Evolutionary conservation across 352 stramenopile genomes (phyloP).

Genomic region (Phytophthora tentaculata): DNA sequence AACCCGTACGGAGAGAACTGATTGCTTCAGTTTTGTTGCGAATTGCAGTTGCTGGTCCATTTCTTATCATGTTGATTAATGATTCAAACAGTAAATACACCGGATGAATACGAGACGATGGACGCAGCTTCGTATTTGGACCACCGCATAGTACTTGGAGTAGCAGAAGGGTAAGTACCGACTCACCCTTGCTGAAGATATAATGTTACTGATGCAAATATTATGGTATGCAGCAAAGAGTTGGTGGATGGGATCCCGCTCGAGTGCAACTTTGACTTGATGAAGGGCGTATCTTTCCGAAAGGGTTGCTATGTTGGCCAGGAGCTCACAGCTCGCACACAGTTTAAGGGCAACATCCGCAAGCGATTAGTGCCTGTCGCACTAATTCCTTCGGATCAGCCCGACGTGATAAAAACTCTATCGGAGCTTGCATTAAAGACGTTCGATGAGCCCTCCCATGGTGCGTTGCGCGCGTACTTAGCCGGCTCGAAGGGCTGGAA

Average conservation of each 20-base stretch:
- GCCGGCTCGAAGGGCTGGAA: slow-evolving; percentile 39
- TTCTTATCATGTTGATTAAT: slow-evolving; percentile 5
- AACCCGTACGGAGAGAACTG: slow-evolving; percentile 35
- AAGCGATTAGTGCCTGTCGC: slow-evolving; percentile 82
- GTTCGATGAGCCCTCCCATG: slow-evolving; percentile 49
- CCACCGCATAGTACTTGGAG: slow-evolving; percentile 69
- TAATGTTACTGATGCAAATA: slow-evolving; percentile 15
- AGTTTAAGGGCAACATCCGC: slow-evolving; percentile 92
- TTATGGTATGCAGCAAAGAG: slow-evolving; percentile 54
- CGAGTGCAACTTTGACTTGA: slow-evolving; percentile 93
- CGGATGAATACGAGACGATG: slow-evolving; percentile 50
- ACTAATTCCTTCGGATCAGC: slow-evolving; percentile 58
- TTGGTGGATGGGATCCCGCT: slow-evolving; percentile 89
- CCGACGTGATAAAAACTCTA: slow-evolving; percentile 59
- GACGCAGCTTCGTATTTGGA: slow-evolving; percentile 62
- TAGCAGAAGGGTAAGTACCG: slow-evolving; percentile 64
- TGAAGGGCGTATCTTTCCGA: slow-evolving; percentile 91
- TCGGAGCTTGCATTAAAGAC: slow-evolving; percentile 64
- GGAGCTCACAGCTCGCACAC: slow-evolving; percentile 93
- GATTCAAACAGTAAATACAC: slow-evolving; percentile 54
- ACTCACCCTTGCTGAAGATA: slow-evolving; percentile 5
- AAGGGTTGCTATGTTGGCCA: slow-evolving; percentile 97
- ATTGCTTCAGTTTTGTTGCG: background rate
- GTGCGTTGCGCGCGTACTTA: slow-evolving; percentile 54
- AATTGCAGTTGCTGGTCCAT: slow-evolving; percentile 12